Conservation (phyloP, 352 stramenopile species). For the Phytopythium boreale region DNA sequence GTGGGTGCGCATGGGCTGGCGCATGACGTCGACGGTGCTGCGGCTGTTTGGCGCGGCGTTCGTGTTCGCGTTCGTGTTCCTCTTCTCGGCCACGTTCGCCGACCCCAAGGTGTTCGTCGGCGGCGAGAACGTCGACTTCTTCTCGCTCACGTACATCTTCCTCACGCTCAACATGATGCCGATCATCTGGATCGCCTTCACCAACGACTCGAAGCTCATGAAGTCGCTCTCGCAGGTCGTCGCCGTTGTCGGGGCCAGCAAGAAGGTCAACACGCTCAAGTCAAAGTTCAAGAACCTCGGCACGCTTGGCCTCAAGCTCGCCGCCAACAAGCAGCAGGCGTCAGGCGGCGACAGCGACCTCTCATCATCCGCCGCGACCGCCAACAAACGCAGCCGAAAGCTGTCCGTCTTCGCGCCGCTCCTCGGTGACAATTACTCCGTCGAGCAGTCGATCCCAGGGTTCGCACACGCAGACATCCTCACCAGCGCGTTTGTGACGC, state of each 20-base stretch:
- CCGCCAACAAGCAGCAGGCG: constrained; percentile 40
- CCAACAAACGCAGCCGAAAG: constrained; percentile 23
- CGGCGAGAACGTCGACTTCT: constrained; percentile 69
- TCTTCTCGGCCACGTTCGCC: constrained; percentile 78
- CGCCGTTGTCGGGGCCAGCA: constrained; percentile 64
- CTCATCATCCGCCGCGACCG: neutral
- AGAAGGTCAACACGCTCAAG: constrained; percentile 79
- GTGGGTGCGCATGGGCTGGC: constrained; percentile 77
- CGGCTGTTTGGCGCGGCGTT: constrained; percentile 51
- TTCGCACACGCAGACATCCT: constrained; percentile 74
- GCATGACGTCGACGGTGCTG: constrained; percentile 68
- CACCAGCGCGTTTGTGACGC: constrained; percentile 75
- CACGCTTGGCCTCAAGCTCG: constrained; percentile 70
- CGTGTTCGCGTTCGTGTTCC: constrained; percentile 65
- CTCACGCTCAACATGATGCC: constrained; percentile 88
- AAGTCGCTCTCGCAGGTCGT: constrained; percentile 82
- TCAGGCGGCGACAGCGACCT: neutral
- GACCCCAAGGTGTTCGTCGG: constrained; percentile 72
- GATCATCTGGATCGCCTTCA: constrained; percentile 90
- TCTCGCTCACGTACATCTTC: constrained; percentile 74
- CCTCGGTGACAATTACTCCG: constrained; percentile 74
- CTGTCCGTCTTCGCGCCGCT: constrained; percentile 73
- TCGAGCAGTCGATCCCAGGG: constrained; percentile 71
- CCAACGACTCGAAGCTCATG: constrained; percentile 83
- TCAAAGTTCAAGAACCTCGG: constrained; percentile 83